Base-by-base conservation (phyloP, 2,329 filamentous ascomycete genomes). In the Paraphoma chrysanthemicola region DNA sequence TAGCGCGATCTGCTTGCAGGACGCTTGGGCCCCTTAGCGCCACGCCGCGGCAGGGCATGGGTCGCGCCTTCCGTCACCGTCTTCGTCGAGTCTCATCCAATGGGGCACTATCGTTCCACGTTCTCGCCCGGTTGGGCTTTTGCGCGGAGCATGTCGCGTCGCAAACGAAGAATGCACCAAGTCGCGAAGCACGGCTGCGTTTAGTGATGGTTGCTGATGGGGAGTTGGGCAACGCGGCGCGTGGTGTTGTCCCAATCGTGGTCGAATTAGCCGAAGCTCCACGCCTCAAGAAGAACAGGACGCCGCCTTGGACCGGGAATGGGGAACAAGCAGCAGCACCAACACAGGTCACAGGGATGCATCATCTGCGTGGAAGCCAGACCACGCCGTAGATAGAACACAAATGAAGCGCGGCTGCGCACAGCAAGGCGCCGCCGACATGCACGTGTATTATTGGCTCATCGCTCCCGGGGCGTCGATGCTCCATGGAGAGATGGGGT, bases 41-140 rank as follows among this genome's bases (percentile, higher is more conserved):
- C 53, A 56, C 45, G 52, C 38, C 49, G 44, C n/a, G 18, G 44
- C 23, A 31, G 23, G 51, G 57, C 57, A 57, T 57, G 63, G 65
- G 63, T 63, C 57, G 59, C 54, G 63, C 63, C 60, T 64, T 62
- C 62, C 64, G 64, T 65, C 57, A 64, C 61, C 58, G 54, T 62
- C 54, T 41, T 52, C 57, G 51, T 57, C 51, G 33, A 52, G 53
- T 42, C 44, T 52, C 52, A 52, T 51, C 68, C 68, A 68, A 70
- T 68, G 29, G 54, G 59, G 48, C 51, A 53, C 31, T 44, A 46
- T 51, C 50, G 48, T 41, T 39, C 39, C 36, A 55, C 59, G 59
- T 49, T 63, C 44, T 53, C 49, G 58, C 51, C 54, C 55, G 39
- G 42, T 51, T 56, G 28, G 58, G 29, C 39, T 8, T 42, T 8